Conservation (phyloP, 306 rosid genomes). For the Gastrolobium villosum region DNA sequence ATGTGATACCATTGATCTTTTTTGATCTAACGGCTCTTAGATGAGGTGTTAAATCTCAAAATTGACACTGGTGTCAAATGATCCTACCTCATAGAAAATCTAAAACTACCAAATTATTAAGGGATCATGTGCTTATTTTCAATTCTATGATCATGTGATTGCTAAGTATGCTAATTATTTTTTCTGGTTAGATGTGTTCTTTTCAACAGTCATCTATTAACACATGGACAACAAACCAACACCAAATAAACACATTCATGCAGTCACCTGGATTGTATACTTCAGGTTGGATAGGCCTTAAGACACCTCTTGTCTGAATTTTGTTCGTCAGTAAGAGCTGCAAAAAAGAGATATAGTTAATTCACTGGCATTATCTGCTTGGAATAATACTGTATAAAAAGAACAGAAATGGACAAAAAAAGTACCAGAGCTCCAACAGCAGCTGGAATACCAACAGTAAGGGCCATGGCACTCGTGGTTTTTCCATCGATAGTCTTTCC, state of each 20-base stretch:
- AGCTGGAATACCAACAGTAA: slow-evolving; percentile 89
- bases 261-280: slow-evolving; percentile 82
- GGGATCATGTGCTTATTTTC: background rate
- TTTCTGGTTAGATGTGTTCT: background rate
- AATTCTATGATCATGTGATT: background rate
- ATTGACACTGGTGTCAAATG: too few relatives aligned
- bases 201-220: slow-evolving; percentile 3
- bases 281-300: slow-evolving; percentile 84
- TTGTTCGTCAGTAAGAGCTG: slow-evolving; percentile 90
- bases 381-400: slow-evolving; percentile 41
- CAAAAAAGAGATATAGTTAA: slow-evolving; percentile 39
- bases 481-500: slow-evolving; percentile 73
- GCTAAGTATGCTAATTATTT: background rate
- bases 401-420: slow-evolving; percentile 16
- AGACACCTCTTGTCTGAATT: slow-evolving; percentile 91
- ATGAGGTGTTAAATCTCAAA: too few relatives aligned
- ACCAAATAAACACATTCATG: slow-evolving; percentile 34
- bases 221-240: slow-evolving; percentile 22
- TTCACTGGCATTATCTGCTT: slow-evolving; percentile 28
- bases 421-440: slow-evolving; percentile 95
- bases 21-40: too few relatives aligned
- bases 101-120: background rate
- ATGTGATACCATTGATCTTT: too few relatives aligned
- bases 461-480: slow-evolving; percentile 87
- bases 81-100: too few relatives aligned